Percentiles rank a stretch among this genome's conserved stretches.
Evolutionary conservation across 371 early-diverging fungal genomes (phyloP).

Genomic region (Conidiobolus coronatus): DNA sequence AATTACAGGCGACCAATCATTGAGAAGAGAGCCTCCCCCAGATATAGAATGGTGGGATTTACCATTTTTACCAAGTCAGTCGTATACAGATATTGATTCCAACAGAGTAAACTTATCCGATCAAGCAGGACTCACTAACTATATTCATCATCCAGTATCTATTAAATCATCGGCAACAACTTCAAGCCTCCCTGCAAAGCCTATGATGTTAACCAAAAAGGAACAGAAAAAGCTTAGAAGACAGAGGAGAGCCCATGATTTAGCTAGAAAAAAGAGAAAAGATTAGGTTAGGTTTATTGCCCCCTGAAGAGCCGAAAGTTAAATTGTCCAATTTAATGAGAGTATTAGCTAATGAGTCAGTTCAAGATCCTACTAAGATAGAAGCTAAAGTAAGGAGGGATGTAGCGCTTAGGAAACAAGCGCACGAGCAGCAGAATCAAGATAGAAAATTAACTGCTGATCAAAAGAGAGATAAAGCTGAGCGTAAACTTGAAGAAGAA

Average conservation of each 20-base stretch:
- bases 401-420: constrained; percentile 51
- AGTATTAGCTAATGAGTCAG: constrained; percentile 71
- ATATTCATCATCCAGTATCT: constrained; percentile 83
- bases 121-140: constrained; percentile 41
- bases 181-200: constrained; percentile 31
- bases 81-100: constrained; percentile 34
- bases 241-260: constrained; percentile 60
- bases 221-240: constrained; percentile 83
- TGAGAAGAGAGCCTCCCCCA: constrained; percentile 43
- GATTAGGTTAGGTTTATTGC: constrained; percentile 73
- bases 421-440: constrained; percentile 57
- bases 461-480: constrained; percentile 53
- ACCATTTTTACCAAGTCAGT: constrained; percentile 42
- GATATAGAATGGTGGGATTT: constrained; percentile 93
- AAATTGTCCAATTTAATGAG: constrained; percentile 84
- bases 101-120: constrained; percentile 17
- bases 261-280: constrained; percentile 87
- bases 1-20: not conserved
- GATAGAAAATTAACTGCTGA: constrained; percentile 70
- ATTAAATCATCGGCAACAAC: constrained; percentile 58
- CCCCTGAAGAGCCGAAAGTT: constrained; percentile 81
- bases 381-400: constrained; percentile 75
- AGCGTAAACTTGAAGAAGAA: constrained; percentile 48
- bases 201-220: constrained; percentile 65
- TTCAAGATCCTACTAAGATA: constrained; percentile 79